A percentile compares a stretch with the other conserved stretches of the same genome.
Conservation (phyloP, 1,284 basidiomycete species). For the Trichosporon sp. region DNA sequence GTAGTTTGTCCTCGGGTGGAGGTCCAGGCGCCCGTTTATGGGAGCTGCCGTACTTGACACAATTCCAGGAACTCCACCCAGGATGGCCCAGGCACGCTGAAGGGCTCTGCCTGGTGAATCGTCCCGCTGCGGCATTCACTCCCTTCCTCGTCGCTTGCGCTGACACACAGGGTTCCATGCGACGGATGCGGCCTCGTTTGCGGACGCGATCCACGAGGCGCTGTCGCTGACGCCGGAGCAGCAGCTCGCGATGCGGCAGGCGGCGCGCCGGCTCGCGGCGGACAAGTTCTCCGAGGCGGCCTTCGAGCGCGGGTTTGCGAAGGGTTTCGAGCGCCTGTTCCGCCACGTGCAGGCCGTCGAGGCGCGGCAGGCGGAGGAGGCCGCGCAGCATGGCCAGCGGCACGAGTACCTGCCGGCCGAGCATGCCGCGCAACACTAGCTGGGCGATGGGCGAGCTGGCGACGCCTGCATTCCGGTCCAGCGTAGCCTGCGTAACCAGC, state of each 20-base stretch:
- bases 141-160: background rate
- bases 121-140: background rate
- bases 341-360: background rate
- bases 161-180: conserved; percentile 71
- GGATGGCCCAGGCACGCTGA: background rate
- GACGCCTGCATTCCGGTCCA: background rate
- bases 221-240: conserved; percentile 59
- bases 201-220: conserved; percentile 62
- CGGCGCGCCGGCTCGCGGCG: conserved; percentile 67
- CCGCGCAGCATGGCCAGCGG: background rate
- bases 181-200: conserved; percentile 63
- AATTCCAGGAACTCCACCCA: background rate
- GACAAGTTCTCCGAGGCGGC: conserved; percentile 69
- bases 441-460: background rate
- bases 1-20: conserved; percentile 17
- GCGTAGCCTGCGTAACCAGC: too few species aligned
- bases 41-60: background rate
- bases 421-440: background rate
- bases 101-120: background rate
- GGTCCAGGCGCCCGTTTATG: background rate
- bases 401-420: background rate
- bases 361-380: background rate
- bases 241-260: conserved; percentile 60
- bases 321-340: conserved; percentile 23
- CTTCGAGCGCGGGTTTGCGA: conserved; percentile 68